Conservation (phyloP, 2,329 filamentous ascomycete genomes). For the Calonectria pseudoreteaudii region DNA sequence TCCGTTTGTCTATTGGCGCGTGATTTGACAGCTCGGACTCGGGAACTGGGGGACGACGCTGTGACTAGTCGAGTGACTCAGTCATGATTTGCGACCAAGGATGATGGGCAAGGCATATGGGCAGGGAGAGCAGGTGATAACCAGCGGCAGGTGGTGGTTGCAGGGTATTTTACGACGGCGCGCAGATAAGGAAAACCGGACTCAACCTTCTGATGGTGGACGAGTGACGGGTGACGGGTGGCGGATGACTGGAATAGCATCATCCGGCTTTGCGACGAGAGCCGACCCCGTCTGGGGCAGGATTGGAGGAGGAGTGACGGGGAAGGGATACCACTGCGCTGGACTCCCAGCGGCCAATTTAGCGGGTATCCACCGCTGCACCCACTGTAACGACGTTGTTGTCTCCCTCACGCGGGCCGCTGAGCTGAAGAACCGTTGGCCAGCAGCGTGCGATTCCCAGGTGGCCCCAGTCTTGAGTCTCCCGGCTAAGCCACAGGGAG, state of each 20-base stretch:
- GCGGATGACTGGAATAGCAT: conserved; percentile 18
- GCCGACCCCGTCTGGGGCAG: neutral
- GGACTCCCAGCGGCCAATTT: neutral
- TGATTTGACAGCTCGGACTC: conserved; percentile 32
- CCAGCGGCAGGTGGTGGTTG: conserved; percentile 3
- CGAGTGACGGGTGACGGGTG: neutral
- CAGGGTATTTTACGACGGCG: conserved; percentile 8
- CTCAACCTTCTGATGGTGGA: neutral
- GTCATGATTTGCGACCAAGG: conserved; percentile 13
- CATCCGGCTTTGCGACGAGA: conserved; percentile 10
- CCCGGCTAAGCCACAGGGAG: neutral
- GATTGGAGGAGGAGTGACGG: conserved; percentile 2
- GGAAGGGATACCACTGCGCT: neutral
- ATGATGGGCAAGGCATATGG: conserved; percentile 29
- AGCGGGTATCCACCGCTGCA: conserved; percentile 8
- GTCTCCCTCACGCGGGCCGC: conserved; percentile 4
- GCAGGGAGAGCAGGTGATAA: conserved; percentile 20
- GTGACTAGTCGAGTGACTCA: conserved; percentile 34
- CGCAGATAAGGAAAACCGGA: neutral
- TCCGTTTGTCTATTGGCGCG: conserved; percentile 17
- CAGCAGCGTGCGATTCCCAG: neutral
- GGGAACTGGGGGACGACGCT: conserved; percentile 19
- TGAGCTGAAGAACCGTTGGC: conserved; percentile 1
- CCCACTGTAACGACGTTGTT: conserved; percentile 6
- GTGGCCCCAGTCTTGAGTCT: neutral